These are phyloP conservation scores for Xylaria intraflava DNA, from an alignment of 495 filamentous ascomycete species.

Conservation along the genomic window DNA sequence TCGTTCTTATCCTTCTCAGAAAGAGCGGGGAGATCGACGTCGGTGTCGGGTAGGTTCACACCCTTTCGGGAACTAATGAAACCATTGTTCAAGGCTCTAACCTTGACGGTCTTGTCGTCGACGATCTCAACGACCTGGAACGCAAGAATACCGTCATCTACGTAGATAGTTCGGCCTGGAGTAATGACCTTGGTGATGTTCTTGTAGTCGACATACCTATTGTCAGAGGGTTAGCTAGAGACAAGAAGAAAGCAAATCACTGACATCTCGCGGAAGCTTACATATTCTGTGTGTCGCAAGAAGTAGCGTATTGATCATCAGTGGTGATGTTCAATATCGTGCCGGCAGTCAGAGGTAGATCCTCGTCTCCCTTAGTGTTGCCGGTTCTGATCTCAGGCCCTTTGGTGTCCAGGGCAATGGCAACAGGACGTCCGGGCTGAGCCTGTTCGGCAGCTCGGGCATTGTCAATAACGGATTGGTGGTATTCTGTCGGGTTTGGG, in stretches of 20 bases:
- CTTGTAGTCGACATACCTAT: constrained; percentile 96
- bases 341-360: constrained; percentile 80
- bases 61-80: constrained; percentile 98
- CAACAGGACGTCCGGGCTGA: constrained; percentile 75
- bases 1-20: constrained; percentile 98
- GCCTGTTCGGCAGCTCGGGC: constrained; percentile 72
- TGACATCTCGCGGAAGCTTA: constrained; percentile 45
- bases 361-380: constrained; percentile 76
- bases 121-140: constrained; percentile 86
- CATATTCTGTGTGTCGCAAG: constrained; percentile 87
- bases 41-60: constrained; percentile 96
- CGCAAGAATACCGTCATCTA: constrained; percentile 94
- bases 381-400: constrained; percentile 97
- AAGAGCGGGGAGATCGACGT: constrained; percentile 93
- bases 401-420: constrained; percentile 98
- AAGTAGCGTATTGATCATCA: constrained; percentile 85
- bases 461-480: constrained; percentile 95
- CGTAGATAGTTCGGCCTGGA: constrained; percentile 91
- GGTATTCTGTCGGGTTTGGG: constrained; percentile 43
- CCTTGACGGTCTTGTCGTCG: constrained; percentile 80
- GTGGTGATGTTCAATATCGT: constrained; percentile 89
- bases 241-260: neutral
- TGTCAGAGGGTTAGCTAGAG: neutral
- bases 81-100: constrained; percentile 87
- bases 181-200: constrained; percentile 99